Evolutionary conservation across 176 grass and related monocot genomes (phyloP).

Genomic region (Avena eriantha): DNA sequence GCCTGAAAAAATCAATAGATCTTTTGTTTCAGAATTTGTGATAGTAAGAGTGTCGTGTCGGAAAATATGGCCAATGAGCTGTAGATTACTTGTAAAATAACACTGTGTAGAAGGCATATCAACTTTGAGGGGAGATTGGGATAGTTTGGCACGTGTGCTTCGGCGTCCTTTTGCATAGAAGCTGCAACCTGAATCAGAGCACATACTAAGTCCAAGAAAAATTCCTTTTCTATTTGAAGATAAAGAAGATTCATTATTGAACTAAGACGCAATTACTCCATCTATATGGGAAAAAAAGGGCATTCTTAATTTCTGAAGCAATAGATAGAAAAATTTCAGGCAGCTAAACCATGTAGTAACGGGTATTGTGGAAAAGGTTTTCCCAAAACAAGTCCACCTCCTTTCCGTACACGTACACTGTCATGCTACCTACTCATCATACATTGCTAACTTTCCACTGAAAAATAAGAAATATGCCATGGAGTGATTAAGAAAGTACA

Average conservation of each 20-base stretch:
- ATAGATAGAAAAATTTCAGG: neutral
- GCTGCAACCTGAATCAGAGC: slow-evolving; percentile 83
- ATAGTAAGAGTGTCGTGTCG: neutral
- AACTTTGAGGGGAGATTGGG: slow-evolving; percentile 93
- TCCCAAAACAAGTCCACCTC: neutral
- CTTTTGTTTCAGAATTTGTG: neutral
- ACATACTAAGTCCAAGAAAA: slow-evolving; percentile 42
- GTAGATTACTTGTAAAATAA: slow-evolving; percentile 86
- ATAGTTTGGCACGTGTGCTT: slow-evolving; percentile 90
- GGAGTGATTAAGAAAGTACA: slow-evolving; percentile 47
- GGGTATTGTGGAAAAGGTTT: neutral
- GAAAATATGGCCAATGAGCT: slow-evolving; percentile 18
- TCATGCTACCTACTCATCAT: neutral
- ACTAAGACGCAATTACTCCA: neutral
- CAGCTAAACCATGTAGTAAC: slow-evolving; percentile 22
- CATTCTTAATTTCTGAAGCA: neutral
- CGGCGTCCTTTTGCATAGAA: slow-evolving; percentile 99
- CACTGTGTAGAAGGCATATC: slow-evolving; percentile 97
- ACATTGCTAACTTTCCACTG: slow-evolving; percentile 14
- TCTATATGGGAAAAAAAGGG: neutral
- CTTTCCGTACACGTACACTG: slow-evolving; percentile 19
- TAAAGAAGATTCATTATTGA: neutral
- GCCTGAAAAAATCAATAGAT: slow-evolving; percentile 60
- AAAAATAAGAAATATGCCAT: slow-evolving; percentile 26
- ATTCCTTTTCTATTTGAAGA: neutral